Base-by-base conservation (phyloP, 1,139 yeast species). In the Yamadazyma oceani region DNA sequence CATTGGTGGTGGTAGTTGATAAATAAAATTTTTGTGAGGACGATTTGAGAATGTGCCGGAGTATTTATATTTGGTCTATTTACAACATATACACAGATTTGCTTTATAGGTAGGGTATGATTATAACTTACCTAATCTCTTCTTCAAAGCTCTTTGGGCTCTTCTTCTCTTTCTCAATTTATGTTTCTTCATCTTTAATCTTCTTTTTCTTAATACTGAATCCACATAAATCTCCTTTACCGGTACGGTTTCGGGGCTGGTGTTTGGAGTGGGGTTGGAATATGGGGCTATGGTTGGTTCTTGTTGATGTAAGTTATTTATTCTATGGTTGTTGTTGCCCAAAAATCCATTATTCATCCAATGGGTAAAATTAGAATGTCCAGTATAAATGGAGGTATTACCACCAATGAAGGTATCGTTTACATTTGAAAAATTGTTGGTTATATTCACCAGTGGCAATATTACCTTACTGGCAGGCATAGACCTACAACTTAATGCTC, bases 181-280 rank as follows among this genome's bases (percentile, higher is more conserved):
- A 58, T 81, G 87, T 59, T 81, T 81, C 69, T 80, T 81, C 85
- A 81, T 81, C 67, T 80, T 80, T 57, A 78, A 75, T 58, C 81
- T 70, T 64, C 87, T 75, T 54, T 81, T 81, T 60, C 86, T 74
- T 62, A 80, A 65, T 25, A 81, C 87, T 9, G 85, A 78, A 55
- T 80, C 85, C 44, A 69, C 58, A 42, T 68, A 53, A 50, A 75
- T 52, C 41, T 51, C 56, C 15, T 45, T 45, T n/a, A 38, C 48
- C 19, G 31, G 19, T 13, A 13, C 17, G 11, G 31, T 24, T 31
- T 31, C 34, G 5, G 11, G 5, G 5, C 14, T 9, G 8, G 16
- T 15, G 15, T 11, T n/a, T 11, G n/a, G 13, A 5, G n/a, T 24
- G 26, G 26, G 8, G 8, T n/a, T n/a, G n/a, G n/a, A n/a, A n/a